Conservation (phyloP, 495 filamentous ascomycete species). For the Penicillium diatomitis region DNA sequence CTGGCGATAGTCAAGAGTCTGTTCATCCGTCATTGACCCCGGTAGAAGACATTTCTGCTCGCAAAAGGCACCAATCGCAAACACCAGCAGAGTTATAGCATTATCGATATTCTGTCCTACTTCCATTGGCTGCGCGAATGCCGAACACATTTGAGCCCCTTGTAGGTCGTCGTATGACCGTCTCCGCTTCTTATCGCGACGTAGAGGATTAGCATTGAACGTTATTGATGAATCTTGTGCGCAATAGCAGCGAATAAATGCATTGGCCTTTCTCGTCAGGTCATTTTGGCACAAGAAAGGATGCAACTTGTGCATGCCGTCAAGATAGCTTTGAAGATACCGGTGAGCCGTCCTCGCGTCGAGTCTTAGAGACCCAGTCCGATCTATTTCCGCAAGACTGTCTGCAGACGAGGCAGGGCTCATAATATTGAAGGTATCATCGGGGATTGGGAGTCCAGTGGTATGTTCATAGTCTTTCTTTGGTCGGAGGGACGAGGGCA, state of each 20-base stretch:
- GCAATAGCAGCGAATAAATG: constrained; percentile 41
- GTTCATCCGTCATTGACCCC: constrained; percentile 38
- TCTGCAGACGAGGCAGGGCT: constrained; percentile 1
- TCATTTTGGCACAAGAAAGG: constrained; percentile 61
- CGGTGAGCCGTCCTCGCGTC: constrained; percentile 49
- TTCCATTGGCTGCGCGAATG: constrained; percentile 5
- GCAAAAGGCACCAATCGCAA: constrained; percentile 83
- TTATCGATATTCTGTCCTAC: constrained; percentile 44
- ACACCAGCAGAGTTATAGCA: constrained; percentile 68
- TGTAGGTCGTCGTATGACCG: constrained; percentile 29
- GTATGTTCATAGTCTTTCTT: constrained; percentile 16
- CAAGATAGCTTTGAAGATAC: constrained; percentile 62
- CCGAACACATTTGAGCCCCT: constrained; percentile 4
- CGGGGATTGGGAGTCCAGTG: neutral
- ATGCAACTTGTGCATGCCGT: constrained; percentile 80
- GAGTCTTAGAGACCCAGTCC: constrained; percentile 56
- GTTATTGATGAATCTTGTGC: constrained; percentile 9
- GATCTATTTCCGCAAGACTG: constrained; percentile 41
- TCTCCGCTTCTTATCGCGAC: constrained; percentile 32
- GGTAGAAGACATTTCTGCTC: constrained; percentile 48
- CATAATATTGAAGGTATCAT: neutral
- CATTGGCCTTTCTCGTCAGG: constrained; percentile 39
- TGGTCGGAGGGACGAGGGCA: constrained; percentile 11
- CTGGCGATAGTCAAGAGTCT: constrained; percentile 17
- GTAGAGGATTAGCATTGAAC: neutral